A percentile compares a stretch with the other conserved stretches of the same genome.
These are phyloP conservation scores for Adiantum capillusveneris DNA, from an alignment of 75 land plant species.

Conservation along the genomic window DNA sequence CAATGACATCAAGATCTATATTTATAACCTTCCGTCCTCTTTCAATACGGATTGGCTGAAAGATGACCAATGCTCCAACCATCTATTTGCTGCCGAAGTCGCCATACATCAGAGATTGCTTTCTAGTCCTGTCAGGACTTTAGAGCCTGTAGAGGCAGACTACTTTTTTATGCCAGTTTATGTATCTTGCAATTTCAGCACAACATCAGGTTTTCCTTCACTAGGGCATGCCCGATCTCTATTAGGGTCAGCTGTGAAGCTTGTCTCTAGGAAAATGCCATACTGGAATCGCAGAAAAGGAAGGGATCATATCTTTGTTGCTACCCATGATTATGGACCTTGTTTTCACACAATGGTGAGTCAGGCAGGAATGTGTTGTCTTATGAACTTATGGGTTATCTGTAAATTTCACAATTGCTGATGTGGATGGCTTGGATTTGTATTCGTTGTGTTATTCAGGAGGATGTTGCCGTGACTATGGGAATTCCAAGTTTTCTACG, in stretches of 20 bases:
- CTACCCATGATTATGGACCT: constrained; percentile 86
- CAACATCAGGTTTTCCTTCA: constrained; percentile 75
- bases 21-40: constrained; percentile 66
- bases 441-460: constrained; percentile 34
- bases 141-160: constrained; percentile 70
- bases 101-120: constrained; percentile 69
- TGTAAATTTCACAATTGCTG: neutral
- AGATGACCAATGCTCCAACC: constrained; percentile 57
- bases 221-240: constrained; percentile 58
- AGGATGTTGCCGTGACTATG: constrained; percentile 51
- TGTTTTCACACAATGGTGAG: constrained; percentile 91
- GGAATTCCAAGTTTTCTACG: constrained; percentile 68
- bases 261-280: constrained; percentile 46
- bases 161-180: constrained; percentile 95
- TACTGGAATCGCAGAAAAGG: constrained; percentile 84
- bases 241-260: constrained; percentile 48
- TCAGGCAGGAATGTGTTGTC: neutral
- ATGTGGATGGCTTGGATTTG: neutral
- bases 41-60: constrained; percentile 82
- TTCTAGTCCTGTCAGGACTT: constrained; percentile 39
- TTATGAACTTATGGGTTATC: neutral
- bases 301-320: constrained; percentile 80
- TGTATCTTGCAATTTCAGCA: constrained; percentile 89
- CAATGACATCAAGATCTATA: constrained; percentile 42
- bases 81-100: constrained; percentile 91